A percentile compares a stretch with the other conserved stretches of the same genome.
phyloP scores from a whole-genome alignment of 2,329 filamentous ascomycete genomes.

The Neonectria magnoliae region DNA sequence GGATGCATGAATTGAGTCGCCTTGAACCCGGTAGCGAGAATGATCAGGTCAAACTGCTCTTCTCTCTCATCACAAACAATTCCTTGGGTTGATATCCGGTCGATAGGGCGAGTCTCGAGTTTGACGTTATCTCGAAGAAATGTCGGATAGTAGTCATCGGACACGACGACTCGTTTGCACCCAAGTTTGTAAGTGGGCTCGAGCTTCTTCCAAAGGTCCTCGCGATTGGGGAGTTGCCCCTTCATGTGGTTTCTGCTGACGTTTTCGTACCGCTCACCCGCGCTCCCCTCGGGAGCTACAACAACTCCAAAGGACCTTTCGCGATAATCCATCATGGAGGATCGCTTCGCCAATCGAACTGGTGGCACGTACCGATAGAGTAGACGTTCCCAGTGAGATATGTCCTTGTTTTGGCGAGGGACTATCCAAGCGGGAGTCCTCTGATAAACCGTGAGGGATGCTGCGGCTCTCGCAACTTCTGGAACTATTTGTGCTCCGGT shows the following conservation, averaged over 20 bases:
- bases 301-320: neutral
- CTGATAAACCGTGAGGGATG: conserved; percentile 1
- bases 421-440: neutral
- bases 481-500: neutral
- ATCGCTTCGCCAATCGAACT: neutral
- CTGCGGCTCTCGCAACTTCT: neutral
- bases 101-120: neutral
- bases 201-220: neutral
- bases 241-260: neutral
- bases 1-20: neutral
- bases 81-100: conserved; percentile 1
- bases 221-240: neutral
- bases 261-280: neutral
- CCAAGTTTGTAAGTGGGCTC: neutral
- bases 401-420: neutral
- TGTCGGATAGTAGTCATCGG: conserved; percentile 6
- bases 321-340: neutral
- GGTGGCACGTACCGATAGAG: neutral
- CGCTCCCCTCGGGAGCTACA: neutral
- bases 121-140: neutral
- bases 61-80: neutral
- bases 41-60: conserved; percentile 1
- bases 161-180: conserved; percentile 5
- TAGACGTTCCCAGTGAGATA: neutral
- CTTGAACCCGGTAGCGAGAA: neutral